A percentile compares a stretch with the other conserved stretches of the same genome.
Conservation (phyloP, 75 land plant species). For the Picea sitchensis region DNA sequence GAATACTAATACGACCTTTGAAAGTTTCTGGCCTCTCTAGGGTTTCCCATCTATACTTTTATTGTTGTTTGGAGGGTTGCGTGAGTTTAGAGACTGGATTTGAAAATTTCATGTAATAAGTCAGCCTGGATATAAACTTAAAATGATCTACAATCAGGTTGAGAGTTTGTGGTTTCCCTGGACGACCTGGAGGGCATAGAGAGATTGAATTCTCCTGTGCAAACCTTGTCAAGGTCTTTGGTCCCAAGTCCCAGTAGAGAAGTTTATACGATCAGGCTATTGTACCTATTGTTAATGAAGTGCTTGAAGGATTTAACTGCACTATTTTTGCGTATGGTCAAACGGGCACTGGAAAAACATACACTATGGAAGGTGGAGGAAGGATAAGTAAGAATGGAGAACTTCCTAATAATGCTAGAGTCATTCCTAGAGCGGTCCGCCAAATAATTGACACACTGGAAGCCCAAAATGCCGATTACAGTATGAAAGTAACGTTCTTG, state of each 20-base stretch:
- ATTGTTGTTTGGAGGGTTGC: too few species aligned
- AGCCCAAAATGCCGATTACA: slow-evolving; percentile 26
- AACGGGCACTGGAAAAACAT: slow-evolving; percentile 89
- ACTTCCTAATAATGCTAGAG: slow-evolving; percentile 68
- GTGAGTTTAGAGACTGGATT: too few species aligned
- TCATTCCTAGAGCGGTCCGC: slow-evolving; percentile 77
- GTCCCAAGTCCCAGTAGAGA: slow-evolving; percentile 64
- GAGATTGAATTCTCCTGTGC: too few species aligned
- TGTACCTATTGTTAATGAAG: slow-evolving; percentile 79
- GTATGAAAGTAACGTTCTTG: slow-evolving; percentile 39
- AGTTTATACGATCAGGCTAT: slow-evolving; percentile 66
- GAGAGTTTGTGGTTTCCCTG: too few species aligned
- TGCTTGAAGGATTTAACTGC: slow-evolving; percentile 84
- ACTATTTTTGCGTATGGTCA: slow-evolving; percentile 92
- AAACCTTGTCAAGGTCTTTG: slow-evolving; percentile 43
- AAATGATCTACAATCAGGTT: too few species aligned
- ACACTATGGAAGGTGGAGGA: slow-evolving; percentile 85
- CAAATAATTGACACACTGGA: slow-evolving; percentile 48
- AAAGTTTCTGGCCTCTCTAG: too few species aligned
- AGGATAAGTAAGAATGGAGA: slow-evolving; percentile 40
- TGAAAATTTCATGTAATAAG: too few species aligned
- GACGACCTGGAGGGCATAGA: too few species aligned
- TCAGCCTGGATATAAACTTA: too few species aligned
- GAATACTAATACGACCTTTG: too few species aligned
- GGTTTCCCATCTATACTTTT: too few species aligned